Evolutionary conservation across 805 yeast species (phyloP), one percentile per base, ranked within the genome.

Genomic region (Candida berthetii): DNA sequence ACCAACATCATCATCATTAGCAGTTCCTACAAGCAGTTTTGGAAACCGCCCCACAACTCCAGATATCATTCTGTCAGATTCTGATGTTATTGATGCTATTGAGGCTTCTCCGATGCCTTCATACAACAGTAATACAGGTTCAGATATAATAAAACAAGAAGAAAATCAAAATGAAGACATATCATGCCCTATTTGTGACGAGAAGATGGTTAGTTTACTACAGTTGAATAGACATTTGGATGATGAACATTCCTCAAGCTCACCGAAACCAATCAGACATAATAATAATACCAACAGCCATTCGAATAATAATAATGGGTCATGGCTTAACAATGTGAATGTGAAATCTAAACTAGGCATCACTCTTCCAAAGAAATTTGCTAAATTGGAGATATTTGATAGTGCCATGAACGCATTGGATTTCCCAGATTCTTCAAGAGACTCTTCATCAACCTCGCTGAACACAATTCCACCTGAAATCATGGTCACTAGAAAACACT

Each of bases 211-310:
- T 7, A 69, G 74, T 6, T 57, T 81, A 32, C 39, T 49, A 14
- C 82, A 76, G 45, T 64, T 86, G 42, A 85, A 85, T 56, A 66
- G 69, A 35, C 96, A 87, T 58, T 60, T 87, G 22, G 96, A 88
- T 55, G 82, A 74, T 43, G 74, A 61, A 8, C 96, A 87, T 55
- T 62, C 66, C 1, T 31, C 62, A 46, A 29, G 60, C 53, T 25
- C 41, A 33, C 40, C 42, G 19, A 17, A 37, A 19, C 19, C 36
- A 15, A 10, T 15, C 38, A 36, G 72, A 66, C 27, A 64, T 62
- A 15, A 65, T 71, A 33, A 61, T n/a, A 33, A 33, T 18, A 33
- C 9, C 13, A 14, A 14, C 14, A 14, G n/a, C 13, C 6, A 22
- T 22, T 7, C 6, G 6, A 22, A 22, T 33, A 22, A 34, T n/a